Evolutionary conservation across 495 filamentous ascomycete genomes (phyloP).

Genomic region (Elasticomyces elasticus): DNA sequence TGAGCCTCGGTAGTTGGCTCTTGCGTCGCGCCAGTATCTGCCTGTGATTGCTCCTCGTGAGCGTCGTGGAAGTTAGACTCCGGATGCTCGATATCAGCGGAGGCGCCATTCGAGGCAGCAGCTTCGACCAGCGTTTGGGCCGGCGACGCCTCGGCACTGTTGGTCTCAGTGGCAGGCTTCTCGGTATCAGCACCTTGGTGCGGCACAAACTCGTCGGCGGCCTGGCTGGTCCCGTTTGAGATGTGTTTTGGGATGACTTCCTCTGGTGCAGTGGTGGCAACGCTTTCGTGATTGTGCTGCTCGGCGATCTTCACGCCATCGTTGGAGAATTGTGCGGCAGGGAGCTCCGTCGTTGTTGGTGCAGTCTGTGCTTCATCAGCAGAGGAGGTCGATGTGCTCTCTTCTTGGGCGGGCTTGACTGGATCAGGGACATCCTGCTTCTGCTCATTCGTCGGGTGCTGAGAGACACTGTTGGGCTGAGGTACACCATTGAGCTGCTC

Average conservation of each 20-base stretch:
- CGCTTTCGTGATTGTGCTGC: constrained; percentile 4
- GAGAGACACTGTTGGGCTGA: no score
- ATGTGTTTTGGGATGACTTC: constrained; percentile 13
- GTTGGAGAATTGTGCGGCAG: not conserved
- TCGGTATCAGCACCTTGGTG: constrained; percentile 11
- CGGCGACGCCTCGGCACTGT: not conserved
- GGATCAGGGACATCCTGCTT: not conserved
- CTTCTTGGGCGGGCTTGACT: not conserved
- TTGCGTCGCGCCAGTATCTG: not conserved
- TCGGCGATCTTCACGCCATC: constrained; percentile 19
- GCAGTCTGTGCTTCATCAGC: not conserved
- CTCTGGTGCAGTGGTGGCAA: not conserved
- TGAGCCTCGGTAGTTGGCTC: not conserved
- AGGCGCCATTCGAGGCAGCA: constrained; percentile 11
- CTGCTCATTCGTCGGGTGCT: not conserved
- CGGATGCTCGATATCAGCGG: constrained; percentile 2
- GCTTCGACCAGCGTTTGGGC: not conserved
- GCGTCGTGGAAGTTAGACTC: constrained; percentile 12
- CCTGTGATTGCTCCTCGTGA: not conserved
- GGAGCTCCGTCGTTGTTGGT: not conserved
- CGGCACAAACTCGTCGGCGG: constrained; percentile 13
- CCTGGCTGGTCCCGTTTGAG: constrained; percentile 13
- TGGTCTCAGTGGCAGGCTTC: not conserved
- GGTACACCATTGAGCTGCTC: not conserved
- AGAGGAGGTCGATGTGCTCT: not conserved